Evolutionary conservation across 2,329 filamentous ascomycete species (phyloP), one percentile per base, ranked within the genome.

Genomic region (Fusarium tricinctum): DNA sequence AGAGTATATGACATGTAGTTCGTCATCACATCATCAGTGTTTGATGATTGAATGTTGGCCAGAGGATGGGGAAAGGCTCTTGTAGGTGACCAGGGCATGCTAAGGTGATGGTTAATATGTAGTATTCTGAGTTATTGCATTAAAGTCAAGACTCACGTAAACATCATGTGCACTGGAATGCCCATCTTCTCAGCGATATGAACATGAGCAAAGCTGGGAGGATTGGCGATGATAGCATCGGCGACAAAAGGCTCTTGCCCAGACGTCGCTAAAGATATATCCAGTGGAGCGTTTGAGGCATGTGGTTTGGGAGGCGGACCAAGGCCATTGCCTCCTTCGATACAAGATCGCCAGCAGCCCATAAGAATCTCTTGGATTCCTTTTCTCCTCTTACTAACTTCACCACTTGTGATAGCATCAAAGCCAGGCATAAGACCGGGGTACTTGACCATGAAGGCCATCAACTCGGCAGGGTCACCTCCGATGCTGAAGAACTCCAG

Each of bases 381-480:
- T 66, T 86, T 89, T 30, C 93, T 86, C 30, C 92, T 85, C 77
- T 90, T 91, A 42, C 87, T 89, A 49, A 97, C 88, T 75, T 96
- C 93, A 9, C 93, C 93, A 67, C 86, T 91, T 62, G 89, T 89
- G 48, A 97, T 79, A 1, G 91, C 89, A 48, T 94, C 90, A 60
- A 95, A 88, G 1, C 91, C 91, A 2, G 93, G 93, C 90, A 97
- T 93, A 32, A 97, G 82, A 0, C 93, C 92, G 0, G 93, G 92
- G 70, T 96, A 92, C 78, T 94, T 94, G 45, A 96, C 93, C 93
- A 97, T 97, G 73, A 95, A 97, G 5, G 93, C 92, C 91, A 93
- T 94, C 43, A 93, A 82, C 73, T 92, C 87, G 2, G 89, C 86
- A 2, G 91, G 91, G 75, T 94, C 90, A 4, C 91, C 91, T n/a